These are phyloP conservation scores for Phoma sp. DNA, from an alignment of 2,329 filamentous ascomycete genomes.

Conservation along the genomic window DNA sequence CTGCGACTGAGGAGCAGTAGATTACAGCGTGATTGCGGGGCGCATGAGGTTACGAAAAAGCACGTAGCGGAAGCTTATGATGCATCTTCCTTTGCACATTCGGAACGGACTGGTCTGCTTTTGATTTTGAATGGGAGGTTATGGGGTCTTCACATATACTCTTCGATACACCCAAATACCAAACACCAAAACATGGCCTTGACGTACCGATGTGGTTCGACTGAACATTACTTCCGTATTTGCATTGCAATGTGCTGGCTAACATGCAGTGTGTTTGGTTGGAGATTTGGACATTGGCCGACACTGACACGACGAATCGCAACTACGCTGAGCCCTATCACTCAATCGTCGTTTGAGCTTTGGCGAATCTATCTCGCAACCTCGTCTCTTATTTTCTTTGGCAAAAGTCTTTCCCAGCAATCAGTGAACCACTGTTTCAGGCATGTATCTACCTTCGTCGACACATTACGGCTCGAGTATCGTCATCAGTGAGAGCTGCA, in stretches of 20 bases:
- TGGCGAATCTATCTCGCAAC: too few relatives aligned
- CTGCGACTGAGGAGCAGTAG: conserved; percentile 43
- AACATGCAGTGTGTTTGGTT: neutral
- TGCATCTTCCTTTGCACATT: conserved; percentile 43
- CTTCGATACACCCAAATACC: conserved; percentile 40
- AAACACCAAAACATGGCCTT: conserved; percentile 35
- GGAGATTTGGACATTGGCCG: neutral
- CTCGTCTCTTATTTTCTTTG: too few relatives aligned
- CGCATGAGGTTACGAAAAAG: conserved; percentile 42
- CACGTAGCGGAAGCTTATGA: conserved; percentile 37
- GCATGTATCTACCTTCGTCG: too few relatives aligned
- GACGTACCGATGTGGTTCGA: conserved; percentile 24
- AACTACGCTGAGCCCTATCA: neutral
- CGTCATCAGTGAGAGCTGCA: too few relatives aligned
- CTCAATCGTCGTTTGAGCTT: neutral
- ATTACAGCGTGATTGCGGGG: conserved; percentile 29
- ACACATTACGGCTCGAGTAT: too few relatives aligned
- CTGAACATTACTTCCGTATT: neutral
- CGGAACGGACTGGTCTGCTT: conserved; percentile 38
- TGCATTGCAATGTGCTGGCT: neutral
- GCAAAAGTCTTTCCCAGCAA: too few relatives aligned
- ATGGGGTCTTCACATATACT: conserved; percentile 42
- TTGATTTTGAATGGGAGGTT: conserved; percentile 31
- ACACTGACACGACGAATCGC: neutral
- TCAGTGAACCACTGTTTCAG: too few relatives aligned